A percentile compares a stretch with the other conserved stretches of the same genome.
These are phyloP conservation scores for Exophiala sp. DNA, from an alignment of 2,329 filamentous ascomycete genomes.

Conservation along the genomic window DNA sequence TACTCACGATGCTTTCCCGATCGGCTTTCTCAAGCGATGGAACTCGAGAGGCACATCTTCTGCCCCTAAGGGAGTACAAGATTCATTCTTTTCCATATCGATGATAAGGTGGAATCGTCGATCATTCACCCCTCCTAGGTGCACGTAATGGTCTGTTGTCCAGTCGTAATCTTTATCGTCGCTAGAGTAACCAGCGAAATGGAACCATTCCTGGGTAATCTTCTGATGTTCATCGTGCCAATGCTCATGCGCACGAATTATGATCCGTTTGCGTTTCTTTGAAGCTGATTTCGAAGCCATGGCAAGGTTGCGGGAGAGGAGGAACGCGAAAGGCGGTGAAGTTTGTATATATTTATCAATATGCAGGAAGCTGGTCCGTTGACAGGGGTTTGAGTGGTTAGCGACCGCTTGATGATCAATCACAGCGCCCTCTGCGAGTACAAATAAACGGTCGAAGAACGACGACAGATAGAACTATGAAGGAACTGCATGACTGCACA, in stretches of 20 bases:
- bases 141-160: slow-evolving; percentile 2
- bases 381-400: too few relatives aligned
- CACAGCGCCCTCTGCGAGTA: too few relatives aligned
- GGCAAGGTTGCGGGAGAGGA: not conserved
- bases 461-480: too few relatives aligned
- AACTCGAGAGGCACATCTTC: not conserved
- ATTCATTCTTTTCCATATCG: slow-evolving; percentile 1
- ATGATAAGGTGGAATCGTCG: not conserved
- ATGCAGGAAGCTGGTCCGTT: too few relatives aligned
- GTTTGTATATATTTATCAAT: too few relatives aligned
- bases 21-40: slow-evolving; percentile 1
- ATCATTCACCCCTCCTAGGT: slow-evolving; percentile 1
- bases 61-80: not conserved
- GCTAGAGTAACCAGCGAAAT: slow-evolving; percentile 1
- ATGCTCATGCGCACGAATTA: slow-evolving; percentile 2
- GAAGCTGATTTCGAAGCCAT: not conserved
- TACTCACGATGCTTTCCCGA: not conserved
- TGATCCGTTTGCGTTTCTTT: not conserved
- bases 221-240: not conserved
- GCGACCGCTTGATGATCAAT: too few relatives aligned
- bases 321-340: not conserved
- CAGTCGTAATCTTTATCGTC: not conserved
- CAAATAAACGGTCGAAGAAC: too few relatives aligned
- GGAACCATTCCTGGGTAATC: not conserved
- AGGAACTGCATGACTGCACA: too few relatives aligned